Evolutionary conservation across 306 rosid genomes (phyloP).

Genomic region (Quercus robur): DNA sequence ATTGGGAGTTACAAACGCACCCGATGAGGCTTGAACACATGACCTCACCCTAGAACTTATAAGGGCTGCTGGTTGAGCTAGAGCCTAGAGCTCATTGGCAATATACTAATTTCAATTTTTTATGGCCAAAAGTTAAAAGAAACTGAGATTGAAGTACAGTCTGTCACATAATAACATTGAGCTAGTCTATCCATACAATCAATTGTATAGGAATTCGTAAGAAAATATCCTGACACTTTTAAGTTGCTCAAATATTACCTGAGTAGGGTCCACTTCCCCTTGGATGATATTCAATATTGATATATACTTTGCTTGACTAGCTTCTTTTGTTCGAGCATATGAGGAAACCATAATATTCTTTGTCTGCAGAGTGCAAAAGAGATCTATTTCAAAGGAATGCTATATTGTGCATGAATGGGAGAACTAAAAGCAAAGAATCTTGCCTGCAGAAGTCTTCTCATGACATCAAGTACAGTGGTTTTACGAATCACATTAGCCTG

Average conservation of each 20-base stretch:
- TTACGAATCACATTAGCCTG: conserved; percentile 96
- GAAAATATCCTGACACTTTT: not conserved
- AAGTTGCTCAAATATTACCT: conserved; percentile 42
- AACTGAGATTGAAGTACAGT: not conserved
- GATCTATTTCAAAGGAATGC: conserved; percentile 23
- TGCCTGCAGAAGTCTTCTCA: conserved; percentile 99
- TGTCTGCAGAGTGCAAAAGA: conserved; percentile 63
- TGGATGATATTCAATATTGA: conserved; percentile 96
- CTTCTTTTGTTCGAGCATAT: conserved; percentile 97
- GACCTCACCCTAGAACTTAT: too few species aligned
- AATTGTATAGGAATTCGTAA: not conserved
- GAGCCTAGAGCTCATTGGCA: too few species aligned
- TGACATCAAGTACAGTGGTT: conserved; percentile 97
- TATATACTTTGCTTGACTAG: conserved; percentile 98
- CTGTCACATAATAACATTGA: not conserved
- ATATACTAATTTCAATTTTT: too few species aligned
- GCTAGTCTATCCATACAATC: not conserved
- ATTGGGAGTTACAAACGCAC: too few species aligned
- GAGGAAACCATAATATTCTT: conserved; percentile 99
- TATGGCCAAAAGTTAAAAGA: not conserved
- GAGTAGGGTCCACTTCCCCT: conserved; percentile 99
- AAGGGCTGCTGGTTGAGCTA: too few species aligned
- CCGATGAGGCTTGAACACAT: too few species aligned
- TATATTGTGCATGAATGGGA: not conserved
- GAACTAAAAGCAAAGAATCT: conserved; percentile 15